Percentiles rank a stretch among this genome's conserved stretches.
Conservation (phyloP, 768 basidiomycete genomes). For the Kwoniella dejecticola region DNA sequence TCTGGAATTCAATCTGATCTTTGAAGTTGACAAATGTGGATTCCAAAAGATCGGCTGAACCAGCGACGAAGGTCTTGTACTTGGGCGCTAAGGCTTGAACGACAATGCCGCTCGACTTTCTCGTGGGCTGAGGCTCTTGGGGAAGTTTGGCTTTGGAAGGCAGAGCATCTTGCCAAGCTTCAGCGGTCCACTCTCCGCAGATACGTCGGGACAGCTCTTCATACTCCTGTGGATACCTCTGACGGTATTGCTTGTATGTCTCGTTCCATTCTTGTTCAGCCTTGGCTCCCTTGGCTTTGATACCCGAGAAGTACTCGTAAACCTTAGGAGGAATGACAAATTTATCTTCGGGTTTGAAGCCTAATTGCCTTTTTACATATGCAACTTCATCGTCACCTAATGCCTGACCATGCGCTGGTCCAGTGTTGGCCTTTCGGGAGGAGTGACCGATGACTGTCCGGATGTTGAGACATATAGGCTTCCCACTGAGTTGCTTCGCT, state of each 20-base stretch:
- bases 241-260: constrained; percentile 31
- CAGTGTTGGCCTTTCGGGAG: constrained; percentile 43
- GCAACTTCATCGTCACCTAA: constrained; percentile 52
- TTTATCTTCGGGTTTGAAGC: constrained; percentile 46
- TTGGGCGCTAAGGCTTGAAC: constrained; percentile 42
- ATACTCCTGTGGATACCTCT: constrained; percentile 33
- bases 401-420: constrained; percentile 49
- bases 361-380: constrained; percentile 47
- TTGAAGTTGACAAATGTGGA: constrained; percentile 50
- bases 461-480: constrained; percentile 51
- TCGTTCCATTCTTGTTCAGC: constrained; percentile 45
- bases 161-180: constrained; percentile 37
- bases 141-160: constrained; percentile 41
- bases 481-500: constrained; percentile 48
- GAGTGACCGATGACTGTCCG: constrained; percentile 52
- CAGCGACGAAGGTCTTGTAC: constrained; percentile 40
- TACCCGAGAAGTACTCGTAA: constrained; percentile 51
- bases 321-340: constrained; percentile 46
- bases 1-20: constrained; percentile 49
- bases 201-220: constrained; percentile 34
- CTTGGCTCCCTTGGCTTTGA: constrained; percentile 35
- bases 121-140: constrained; percentile 28
- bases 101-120: constrained; percentile 46
- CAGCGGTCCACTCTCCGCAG: constrained; percentile 34
- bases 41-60: constrained; percentile 49